A percentile compares a stretch with the other conserved stretches of the same genome.
Evolutionary conservation across 352 stramenopile genomes (phyloP).

Genomic region (Globisporangium uncinulatum): DNA sequence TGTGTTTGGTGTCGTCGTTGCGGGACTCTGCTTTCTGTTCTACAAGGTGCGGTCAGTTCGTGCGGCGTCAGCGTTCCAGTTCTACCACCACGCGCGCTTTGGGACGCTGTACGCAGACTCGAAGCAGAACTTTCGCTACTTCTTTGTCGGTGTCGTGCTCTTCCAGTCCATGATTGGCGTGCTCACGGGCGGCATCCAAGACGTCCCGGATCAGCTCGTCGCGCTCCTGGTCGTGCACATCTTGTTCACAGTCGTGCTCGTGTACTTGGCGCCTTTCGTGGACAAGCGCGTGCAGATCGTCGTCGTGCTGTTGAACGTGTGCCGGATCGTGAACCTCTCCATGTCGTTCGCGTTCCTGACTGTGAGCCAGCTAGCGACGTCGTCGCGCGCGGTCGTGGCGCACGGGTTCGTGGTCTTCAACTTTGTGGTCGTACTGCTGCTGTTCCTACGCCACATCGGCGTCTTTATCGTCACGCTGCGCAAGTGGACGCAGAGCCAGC

Average conservation of each 20-base stretch:
- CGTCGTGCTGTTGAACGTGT: conserved; percentile 29
- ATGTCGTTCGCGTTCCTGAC: conserved; percentile 54
- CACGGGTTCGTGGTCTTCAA: conserved; percentile 58
- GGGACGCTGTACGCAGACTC: conserved; percentile 55
- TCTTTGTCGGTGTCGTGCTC: conserved; percentile 44
- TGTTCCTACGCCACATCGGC: conserved; percentile 53
- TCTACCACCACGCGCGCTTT: conserved; percentile 42
- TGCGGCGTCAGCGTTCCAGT: conserved; percentile 33
- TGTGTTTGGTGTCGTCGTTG: conserved; percentile 39
- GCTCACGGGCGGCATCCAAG: conserved; percentile 39
- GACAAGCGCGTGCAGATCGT: conserved; percentile 27
- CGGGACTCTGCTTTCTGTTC: conserved; percentile 32
- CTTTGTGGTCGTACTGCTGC: conserved; percentile 41
- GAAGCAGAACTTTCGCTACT: conserved; percentile 50
- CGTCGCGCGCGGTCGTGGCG: conserved; percentile 30
- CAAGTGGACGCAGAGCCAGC: conserved; percentile 27
- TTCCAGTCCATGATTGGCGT: conserved; percentile 48
- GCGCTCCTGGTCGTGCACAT: conserved; percentile 42
- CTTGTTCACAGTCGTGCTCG: conserved; percentile 38
- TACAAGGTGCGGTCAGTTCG: conserved; percentile 34
- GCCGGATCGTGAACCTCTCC: conserved; percentile 49
- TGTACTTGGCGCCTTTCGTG: conserved; percentile 49
- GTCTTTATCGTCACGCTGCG: conserved; percentile 49
- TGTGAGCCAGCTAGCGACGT: conserved; percentile 29
- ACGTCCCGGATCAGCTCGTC: conserved; percentile 44